Conservation (phyloP, 1,284 basidiomycete genomes). For the Sanghuangporus baumii region DNA sequence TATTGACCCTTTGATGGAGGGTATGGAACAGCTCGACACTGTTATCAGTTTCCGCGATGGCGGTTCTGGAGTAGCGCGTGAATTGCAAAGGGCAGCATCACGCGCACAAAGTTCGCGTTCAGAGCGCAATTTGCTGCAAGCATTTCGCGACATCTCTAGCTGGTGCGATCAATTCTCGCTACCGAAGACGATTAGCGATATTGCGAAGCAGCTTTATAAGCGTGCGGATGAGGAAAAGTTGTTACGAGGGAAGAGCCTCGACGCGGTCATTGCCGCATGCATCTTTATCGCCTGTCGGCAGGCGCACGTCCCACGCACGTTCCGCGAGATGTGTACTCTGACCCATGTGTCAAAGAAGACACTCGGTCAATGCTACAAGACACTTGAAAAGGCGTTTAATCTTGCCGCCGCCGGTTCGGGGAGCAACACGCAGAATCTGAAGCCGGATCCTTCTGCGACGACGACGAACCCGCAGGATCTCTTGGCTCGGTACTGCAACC, state of each 20-base stretch:
- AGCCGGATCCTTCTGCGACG: constrained; percentile 33
- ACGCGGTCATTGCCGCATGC: constrained; percentile 94
- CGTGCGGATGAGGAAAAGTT: constrained; percentile 94
- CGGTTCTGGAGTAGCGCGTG: constrained; percentile 86
- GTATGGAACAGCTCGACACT: constrained; percentile 90
- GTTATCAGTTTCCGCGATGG: constrained; percentile 94
- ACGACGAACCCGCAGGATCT: constrained; percentile 75
- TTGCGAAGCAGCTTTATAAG: constrained; percentile 95
- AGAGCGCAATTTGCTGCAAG: constrained; percentile 80
- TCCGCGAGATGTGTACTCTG: constrained; percentile 92
- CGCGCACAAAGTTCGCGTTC: constrained; percentile 73
- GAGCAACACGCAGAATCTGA: constrained; percentile 40
- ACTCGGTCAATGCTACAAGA: constrained; percentile 92
- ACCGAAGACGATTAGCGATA: constrained; percentile 91
- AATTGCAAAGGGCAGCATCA: constrained; percentile 87
- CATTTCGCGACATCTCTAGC: constrained; percentile 87
- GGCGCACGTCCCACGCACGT: constrained; percentile 89
- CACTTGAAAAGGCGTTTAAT: constrained; percentile 90
- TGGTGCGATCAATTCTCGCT: constrained; percentile 96
- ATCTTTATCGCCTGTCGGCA: constrained; percentile 98
- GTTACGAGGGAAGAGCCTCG: constrained; percentile 85
- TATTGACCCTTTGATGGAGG: constrained; percentile 89
- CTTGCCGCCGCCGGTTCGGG: constrained; percentile 51
- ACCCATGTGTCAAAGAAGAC: constrained; percentile 94
- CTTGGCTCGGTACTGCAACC: constrained; percentile 92